A percentile compares a stretch with the other conserved stretches of the same genome.
phyloP scores from a whole-genome alignment of 345 rosid genomes.

The Aegle marmelos region DNA sequence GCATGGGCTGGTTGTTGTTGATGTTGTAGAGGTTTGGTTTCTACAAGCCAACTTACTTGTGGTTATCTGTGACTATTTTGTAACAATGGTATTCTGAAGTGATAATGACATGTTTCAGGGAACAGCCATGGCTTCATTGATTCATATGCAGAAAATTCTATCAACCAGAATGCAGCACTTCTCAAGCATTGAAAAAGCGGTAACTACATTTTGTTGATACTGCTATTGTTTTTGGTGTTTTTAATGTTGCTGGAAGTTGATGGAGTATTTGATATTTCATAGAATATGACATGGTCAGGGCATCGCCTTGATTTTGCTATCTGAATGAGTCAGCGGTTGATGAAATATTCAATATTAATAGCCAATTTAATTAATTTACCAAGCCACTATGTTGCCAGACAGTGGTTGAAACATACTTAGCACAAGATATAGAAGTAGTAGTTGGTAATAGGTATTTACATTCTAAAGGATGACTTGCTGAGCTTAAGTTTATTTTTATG shows the following conservation, averaged over 20 bases:
- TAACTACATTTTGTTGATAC: constrained; percentile 25
- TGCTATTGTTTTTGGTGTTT: not conserved
- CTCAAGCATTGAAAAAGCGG: constrained; percentile 82
- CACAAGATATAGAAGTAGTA: too few species aligned
- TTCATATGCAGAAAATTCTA: constrained; percentile 92
- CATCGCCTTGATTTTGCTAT: not conserved
- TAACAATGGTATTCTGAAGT: constrained; percentile 15
- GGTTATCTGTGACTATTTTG: constrained; percentile 19
- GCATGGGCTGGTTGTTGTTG: constrained; percentile 89
- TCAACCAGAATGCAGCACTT: constrained; percentile 88
- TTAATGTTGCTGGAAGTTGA: not conserved
- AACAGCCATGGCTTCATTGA: constrained; percentile 88
- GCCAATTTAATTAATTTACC: not conserved
- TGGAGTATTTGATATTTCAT: not conserved
- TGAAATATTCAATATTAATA: not conserved
- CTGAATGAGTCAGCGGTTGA: not conserved
- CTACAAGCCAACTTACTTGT: not conserved
- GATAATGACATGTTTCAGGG: constrained; percentile 49
- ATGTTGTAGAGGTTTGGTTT: constrained; percentile 90
- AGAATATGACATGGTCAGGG: not conserved
- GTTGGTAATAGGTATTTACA: not conserved
- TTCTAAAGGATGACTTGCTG: not conserved
- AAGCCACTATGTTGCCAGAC: not conserved
- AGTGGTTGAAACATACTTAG: not conserved
- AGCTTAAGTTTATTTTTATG: not conserved